Evolutionary conservation across 208 protist genomes (phyloP).

Genomic region (Leptomonas pyrrhocoris): DNA sequence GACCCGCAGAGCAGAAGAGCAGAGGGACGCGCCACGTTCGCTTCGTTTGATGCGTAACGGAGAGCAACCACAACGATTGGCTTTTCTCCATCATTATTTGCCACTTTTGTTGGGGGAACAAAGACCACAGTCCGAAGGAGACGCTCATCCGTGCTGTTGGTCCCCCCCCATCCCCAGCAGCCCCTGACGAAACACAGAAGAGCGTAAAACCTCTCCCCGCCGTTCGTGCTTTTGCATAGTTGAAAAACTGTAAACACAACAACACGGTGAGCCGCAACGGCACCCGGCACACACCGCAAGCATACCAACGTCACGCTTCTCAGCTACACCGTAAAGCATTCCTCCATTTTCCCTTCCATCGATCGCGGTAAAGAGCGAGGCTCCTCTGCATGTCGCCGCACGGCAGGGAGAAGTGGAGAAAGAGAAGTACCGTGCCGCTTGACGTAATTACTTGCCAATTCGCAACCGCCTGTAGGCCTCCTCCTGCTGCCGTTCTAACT

Average conservation of each 20-base stretch:
- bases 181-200: too few species aligned
- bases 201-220: too few species aligned
- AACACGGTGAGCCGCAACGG: not conserved
- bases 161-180: too few species aligned
- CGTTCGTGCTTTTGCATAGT: too few species aligned
- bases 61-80: too few species aligned
- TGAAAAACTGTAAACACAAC: not conserved
- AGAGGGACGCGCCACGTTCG: too few species aligned
- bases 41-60: too few species aligned
- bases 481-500: constrained; percentile 36
- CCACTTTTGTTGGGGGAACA: too few species aligned
- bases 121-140: too few species aligned
- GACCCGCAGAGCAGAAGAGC: too few species aligned
- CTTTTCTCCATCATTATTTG: too few species aligned
- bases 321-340: not conserved
- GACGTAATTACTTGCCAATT: constrained; percentile 16
- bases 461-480: constrained; percentile 25
- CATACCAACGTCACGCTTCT: not conserved
- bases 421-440: not conserved
- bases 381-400: not conserved
- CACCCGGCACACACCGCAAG: not conserved
- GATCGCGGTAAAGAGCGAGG: not conserved
- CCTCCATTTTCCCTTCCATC: not conserved
- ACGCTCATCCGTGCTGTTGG: too few species aligned
- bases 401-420: not conserved